Conservation (phyloP, 495 filamentous ascomycete species). For the Tuber indicum region DNA sequence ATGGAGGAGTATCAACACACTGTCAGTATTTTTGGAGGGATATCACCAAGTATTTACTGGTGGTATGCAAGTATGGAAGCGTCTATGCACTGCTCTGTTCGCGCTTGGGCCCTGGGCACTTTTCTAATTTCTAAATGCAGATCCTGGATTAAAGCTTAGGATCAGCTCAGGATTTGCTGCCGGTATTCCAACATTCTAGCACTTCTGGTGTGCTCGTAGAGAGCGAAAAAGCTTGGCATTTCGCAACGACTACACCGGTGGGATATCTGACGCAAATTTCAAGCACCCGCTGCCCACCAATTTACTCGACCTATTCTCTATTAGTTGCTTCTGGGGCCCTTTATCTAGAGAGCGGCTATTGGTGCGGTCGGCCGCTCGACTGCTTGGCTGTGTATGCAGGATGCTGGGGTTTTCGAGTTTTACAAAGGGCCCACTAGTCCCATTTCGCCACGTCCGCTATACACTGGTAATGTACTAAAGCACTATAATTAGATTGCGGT, state of each 20-base stretch:
- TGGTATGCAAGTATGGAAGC: too few relatives aligned
- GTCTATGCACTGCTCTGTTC: not conserved
- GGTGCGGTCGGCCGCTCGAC: not conserved
- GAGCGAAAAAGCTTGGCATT: not conserved
- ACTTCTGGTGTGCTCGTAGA: too few relatives aligned
- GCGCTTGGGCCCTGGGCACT: not conserved
- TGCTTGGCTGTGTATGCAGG: not conserved
- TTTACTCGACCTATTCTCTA: not conserved
- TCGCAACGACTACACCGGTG: not conserved
- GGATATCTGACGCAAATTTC: not conserved
- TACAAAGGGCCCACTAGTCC: not conserved
- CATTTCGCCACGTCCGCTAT: not conserved
- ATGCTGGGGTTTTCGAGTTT: not conserved
- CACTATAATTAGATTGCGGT: not conserved
- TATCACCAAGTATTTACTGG: too few relatives aligned
- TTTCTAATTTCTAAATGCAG: not conserved
- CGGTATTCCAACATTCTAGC: too few relatives aligned
- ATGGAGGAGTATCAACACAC: not conserved
- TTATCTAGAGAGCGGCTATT: not conserved
- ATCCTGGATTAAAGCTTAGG: too few relatives aligned
- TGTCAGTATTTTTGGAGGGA: too few relatives aligned
- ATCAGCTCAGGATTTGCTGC: not conserved
- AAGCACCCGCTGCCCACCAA: not conserved
- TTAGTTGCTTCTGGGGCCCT: not conserved
- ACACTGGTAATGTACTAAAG: too few relatives aligned